A percentile compares a stretch with the other conserved stretches of the same genome.
Conservation (phyloP, 352 stramenopile species). For the Phytophthora pinifolia region DNA sequence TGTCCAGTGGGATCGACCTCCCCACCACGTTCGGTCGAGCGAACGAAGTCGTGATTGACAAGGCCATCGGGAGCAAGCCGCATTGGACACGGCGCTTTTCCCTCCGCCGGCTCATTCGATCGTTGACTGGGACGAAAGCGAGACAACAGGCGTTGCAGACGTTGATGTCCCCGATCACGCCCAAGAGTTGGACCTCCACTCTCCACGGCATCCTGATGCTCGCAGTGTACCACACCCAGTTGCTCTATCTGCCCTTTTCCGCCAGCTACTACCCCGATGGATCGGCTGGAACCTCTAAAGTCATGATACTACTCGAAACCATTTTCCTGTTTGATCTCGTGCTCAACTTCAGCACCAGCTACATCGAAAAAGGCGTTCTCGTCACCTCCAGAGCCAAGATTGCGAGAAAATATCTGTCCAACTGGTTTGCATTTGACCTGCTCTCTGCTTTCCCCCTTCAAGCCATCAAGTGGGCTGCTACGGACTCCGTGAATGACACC, state of each 20-base stretch:
- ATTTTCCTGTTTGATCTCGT: background rate
- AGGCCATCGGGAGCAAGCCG: slow-evolving; percentile 1
- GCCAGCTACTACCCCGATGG: slow-evolving; percentile 3
- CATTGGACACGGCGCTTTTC: slow-evolving; percentile 4
- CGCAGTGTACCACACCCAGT: slow-evolving; percentile 8
- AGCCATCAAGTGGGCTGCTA: background rate
- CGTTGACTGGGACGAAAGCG: background rate
- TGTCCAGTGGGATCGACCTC: slow-evolving; percentile 24
- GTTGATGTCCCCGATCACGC: background rate
- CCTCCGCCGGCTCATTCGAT: background rate
- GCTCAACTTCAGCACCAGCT: slow-evolving; percentile 23
- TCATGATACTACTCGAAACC: slow-evolving; percentile 1
- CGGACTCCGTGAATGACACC: slow-evolving; percentile 1
- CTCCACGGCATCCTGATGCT: slow-evolving; percentile 28
- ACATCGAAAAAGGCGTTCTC: slow-evolving; percentile 3
- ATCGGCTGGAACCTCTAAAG: background rate
- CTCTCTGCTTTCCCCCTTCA: slow-evolving; percentile 4
- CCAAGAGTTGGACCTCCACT: slow-evolving; percentile 3
- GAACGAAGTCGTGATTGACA: slow-evolving; percentile 26
- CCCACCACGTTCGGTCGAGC: slow-evolving; percentile 12
- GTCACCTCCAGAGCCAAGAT: slow-evolving; percentile 15
- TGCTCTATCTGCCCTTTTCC: slow-evolving; percentile 15
- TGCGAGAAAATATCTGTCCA: slow-evolving; percentile 1
- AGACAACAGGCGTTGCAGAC: background rate
- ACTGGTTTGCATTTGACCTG: slow-evolving; percentile 11